These are phyloP conservation scores for Akanthomyces muscarius DNA, from an alignment of 2,329 filamentous ascomycete species.

Conservation along the genomic window DNA sequence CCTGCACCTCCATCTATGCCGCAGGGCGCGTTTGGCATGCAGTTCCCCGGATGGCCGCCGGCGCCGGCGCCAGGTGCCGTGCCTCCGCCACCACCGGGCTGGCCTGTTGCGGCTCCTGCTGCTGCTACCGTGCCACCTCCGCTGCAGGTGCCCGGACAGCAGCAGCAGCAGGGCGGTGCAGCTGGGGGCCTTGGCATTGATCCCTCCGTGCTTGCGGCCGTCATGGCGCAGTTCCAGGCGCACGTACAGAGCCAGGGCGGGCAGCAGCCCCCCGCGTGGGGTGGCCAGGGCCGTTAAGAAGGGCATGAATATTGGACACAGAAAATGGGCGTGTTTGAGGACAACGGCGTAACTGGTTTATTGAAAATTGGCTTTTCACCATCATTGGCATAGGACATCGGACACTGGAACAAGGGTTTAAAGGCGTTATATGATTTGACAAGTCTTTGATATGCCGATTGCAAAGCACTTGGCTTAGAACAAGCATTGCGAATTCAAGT, in stretches of 20 bases:
- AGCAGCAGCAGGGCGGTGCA: constrained; percentile 24
- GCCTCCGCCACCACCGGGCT: constrained; percentile 33
- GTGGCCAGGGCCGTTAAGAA: constrained; percentile 26
- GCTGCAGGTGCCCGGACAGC: constrained; percentile 24
- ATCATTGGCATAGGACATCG: not conserved
- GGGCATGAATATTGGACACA: not conserved
- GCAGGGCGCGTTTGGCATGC: constrained; percentile 36
- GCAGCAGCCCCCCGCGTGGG: constrained; percentile 26
- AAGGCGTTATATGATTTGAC: not conserved
- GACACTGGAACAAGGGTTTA: not conserved
- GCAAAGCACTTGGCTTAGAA: not conserved
- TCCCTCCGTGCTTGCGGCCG: constrained; percentile 52
- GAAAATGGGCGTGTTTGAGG: not conserved
- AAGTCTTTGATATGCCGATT: not conserved
- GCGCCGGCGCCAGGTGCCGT: constrained; percentile 29
- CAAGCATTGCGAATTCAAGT: not conserved
- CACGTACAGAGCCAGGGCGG: constrained; percentile 25
- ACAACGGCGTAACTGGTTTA: not conserved
- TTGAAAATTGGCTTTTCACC: not conserved
- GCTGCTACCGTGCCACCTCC: not conserved
- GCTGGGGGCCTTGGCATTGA: constrained; percentile 47
- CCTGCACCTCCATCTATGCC: constrained; percentile 26
- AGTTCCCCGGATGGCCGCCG: constrained; percentile 41
- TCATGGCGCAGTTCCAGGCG: constrained; percentile 43
- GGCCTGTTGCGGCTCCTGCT: constrained; percentile 28